Evolutionary conservation across 148 eudicot species (phyloP).

Genomic region (Tetragonia tetragonoides): DNA sequence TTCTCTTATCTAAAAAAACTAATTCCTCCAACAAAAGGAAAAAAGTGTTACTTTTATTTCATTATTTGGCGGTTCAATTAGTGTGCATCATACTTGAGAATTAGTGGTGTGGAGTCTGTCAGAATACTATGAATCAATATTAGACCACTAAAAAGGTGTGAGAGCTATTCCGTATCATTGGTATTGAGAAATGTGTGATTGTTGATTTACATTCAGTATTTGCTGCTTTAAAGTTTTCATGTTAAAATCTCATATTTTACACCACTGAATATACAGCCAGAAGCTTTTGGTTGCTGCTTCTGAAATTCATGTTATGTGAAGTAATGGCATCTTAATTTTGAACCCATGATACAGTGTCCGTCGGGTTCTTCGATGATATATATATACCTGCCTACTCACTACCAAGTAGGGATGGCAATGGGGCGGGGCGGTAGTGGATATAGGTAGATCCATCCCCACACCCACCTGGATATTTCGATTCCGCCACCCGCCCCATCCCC

Average conservation of each 20-base stretch:
- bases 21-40: too few species aligned
- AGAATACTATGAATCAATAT: neutral
- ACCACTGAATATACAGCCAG: neutral
- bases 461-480: too few species aligned
- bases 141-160: neutral
- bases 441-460: too few species aligned
- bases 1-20: too few species aligned
- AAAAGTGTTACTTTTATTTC: too few species aligned
- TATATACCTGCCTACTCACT: slow-evolving; percentile 54
- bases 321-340: slow-evolving; percentile 14
- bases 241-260: neutral
- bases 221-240: neutral
- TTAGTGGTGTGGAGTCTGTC: too few species aligned
- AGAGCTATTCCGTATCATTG: neutral
- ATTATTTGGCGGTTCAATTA: too few species aligned
- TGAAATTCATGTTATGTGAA: neutral
- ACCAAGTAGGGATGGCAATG: too few species aligned
- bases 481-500: too few species aligned
- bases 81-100: too few species aligned
- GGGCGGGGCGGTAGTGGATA: too few species aligned
- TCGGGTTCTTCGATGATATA: slow-evolving; percentile 88
- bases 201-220: neutral
- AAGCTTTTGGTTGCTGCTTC: neutral
- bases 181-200: neutral
- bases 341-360: slow-evolving; percentile 54